phyloP scores from a whole-genome alignment of 352 stramenopile genomes.

The Aphanomyces astaci region DNA sequence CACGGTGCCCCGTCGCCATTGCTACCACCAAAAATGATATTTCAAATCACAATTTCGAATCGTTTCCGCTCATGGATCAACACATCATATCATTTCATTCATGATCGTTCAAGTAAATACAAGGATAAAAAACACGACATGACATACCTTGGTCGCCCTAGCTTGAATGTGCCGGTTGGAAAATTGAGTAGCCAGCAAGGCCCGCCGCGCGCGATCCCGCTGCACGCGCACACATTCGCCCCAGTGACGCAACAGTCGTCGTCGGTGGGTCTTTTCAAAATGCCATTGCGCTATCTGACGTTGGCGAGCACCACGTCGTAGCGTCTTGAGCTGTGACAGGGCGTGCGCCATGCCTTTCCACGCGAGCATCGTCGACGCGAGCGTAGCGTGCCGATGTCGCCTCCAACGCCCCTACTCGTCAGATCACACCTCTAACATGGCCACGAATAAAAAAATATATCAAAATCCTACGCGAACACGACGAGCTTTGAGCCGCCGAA shows the following conservation, averaged over 20 bases:
- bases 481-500: background rate
- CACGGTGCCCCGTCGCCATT: background rate
- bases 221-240: background rate
- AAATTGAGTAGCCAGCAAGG: background rate
- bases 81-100: too few relatives aligned
- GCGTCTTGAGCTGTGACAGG: background rate
- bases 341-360: constrained; percentile 21
- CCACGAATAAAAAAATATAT: too few relatives aligned
- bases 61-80: too few relatives aligned
- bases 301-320: background rate
- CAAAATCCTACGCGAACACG: constrained; percentile 22
- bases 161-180: background rate
- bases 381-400: background rate
- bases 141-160: background rate
- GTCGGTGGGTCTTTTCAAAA: constrained; percentile 4
- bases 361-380: constrained; percentile 8
- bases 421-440: too few relatives aligned
- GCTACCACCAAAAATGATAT: background rate
- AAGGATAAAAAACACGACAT: background rate
- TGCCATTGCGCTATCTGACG: constrained; percentile 19
- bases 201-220: background rate
- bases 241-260: constrained; percentile 1
- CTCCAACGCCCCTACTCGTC: constrained; percentile 7
- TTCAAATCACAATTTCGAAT: background rate
- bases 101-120: too few relatives aligned